phyloP scores from a whole-genome alignment of 495 filamentous ascomycete species.

The Podospora pseudocomata region DNA sequence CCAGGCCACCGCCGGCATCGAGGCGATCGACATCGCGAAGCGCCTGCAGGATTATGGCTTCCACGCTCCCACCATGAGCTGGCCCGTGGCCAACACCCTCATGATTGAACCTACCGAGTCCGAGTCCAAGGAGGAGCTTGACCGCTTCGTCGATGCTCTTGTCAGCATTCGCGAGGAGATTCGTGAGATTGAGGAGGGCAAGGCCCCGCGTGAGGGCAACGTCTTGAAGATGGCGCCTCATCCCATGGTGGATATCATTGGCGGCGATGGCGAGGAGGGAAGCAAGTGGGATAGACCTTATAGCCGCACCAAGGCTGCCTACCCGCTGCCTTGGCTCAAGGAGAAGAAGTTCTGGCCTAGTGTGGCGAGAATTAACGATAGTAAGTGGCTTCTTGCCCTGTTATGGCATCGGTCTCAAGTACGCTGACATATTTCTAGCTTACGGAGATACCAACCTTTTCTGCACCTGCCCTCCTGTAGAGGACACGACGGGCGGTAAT shows the following conservation, averaged over 20 bases:
- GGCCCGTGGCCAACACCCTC: slow-evolving; percentile 92
- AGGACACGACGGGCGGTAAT: slow-evolving; percentile 47
- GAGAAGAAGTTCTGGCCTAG: slow-evolving; percentile 99
- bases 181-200: slow-evolving; percentile 74
- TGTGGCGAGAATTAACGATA: slow-evolving; percentile 85
- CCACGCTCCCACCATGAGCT: slow-evolving; percentile 97
- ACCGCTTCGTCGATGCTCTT: slow-evolving; percentile 90
- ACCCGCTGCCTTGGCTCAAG: slow-evolving; percentile 77
- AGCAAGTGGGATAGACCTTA: slow-evolving; percentile 76
- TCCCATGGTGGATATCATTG: slow-evolving; percentile 74
- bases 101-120: slow-evolving; percentile 99
- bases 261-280: slow-evolving; percentile 45
- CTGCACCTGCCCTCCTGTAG: slow-evolving; percentile 89
- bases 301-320: slow-evolving; percentile 77
- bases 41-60: slow-evolving; percentile 98
- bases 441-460: slow-evolving; percentile 93
- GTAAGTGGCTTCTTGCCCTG: slow-evolving; percentile 45
- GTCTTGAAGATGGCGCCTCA: slow-evolving; percentile 92
- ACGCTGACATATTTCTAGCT: slow-evolving; percentile 50
- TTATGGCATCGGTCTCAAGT: neutral
- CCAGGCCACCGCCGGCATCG: slow-evolving; percentile 78
- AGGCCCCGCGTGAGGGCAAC: slow-evolving; percentile 74
- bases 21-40: slow-evolving; percentile 97
- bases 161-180: slow-evolving; percentile 90
- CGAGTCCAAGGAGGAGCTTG: slow-evolving; percentile 88